phyloP scores from a whole-genome alignment of 2,329 filamentous ascomycete species.

The Arachnomyces sp. region DNA sequence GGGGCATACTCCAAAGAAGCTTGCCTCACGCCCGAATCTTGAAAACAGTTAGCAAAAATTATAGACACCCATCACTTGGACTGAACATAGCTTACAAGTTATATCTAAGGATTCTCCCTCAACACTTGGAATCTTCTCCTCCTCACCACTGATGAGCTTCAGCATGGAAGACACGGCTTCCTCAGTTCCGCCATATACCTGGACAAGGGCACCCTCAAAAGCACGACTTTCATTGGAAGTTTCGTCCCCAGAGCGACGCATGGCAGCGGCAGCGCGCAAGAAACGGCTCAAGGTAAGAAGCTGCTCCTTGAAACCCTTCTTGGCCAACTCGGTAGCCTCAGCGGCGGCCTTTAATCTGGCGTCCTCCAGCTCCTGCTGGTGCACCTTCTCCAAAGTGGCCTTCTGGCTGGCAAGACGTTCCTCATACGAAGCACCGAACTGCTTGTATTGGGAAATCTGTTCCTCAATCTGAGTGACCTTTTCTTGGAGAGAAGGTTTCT shows the following conservation, averaged over 20 bases:
- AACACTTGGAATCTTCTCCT: conserved; percentile 50
- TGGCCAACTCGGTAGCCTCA: conserved; percentile 39
- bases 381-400: conserved; percentile 45
- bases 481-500: conserved; percentile 53
- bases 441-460: conserved; percentile 52
- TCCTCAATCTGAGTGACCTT: conserved; percentile 51
- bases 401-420: conserved; percentile 48
- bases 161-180: conserved; percentile 51
- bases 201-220: conserved; percentile 55
- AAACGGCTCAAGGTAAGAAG: conserved; percentile 54
- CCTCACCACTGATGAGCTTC: conserved; percentile 52
- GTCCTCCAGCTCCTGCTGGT: conserved; percentile 49
- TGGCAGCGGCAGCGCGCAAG: conserved; percentile 53
- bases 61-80: not conserved
- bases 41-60: conserved; percentile 10
- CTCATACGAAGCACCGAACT: conserved; percentile 52
- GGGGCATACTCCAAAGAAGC: conserved; percentile 37
- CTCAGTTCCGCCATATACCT: conserved; percentile 55
- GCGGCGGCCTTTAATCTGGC: conserved; percentile 42
- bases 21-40: conserved; percentile 47
- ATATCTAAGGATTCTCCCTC: conserved; percentile 47
- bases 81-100: conserved; percentile 44
- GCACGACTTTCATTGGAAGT: conserved; percentile 51
- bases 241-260: conserved; percentile 51
- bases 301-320: conserved; percentile 45